Evolutionary conservation across 2,329 filamentous ascomycete genomes (phyloP).

Genomic region (Neopestalotiopsis rosae): DNA sequence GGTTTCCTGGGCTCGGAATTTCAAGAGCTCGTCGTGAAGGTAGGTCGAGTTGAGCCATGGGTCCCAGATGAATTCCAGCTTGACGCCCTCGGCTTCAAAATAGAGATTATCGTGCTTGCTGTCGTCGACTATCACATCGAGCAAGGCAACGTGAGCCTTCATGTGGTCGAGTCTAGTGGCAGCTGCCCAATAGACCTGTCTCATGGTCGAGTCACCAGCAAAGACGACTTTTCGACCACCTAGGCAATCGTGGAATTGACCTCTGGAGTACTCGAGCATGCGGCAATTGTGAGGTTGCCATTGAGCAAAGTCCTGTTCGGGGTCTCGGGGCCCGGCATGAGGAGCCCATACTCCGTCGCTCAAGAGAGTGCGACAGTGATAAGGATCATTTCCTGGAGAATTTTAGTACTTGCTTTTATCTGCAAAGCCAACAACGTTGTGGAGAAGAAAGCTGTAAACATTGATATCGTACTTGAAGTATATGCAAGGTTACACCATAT

Average conservation of each 20-base stretch:
- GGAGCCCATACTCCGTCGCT: slow-evolving; percentile 33
- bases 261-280: slow-evolving; percentile 57
- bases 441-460: neutral
- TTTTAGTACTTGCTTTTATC: neutral
- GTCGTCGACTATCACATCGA: slow-evolving; percentile 37
- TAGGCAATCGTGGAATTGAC: slow-evolving; percentile 60
- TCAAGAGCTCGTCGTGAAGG: slow-evolving; percentile 45
- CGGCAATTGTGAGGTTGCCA: slow-evolving; percentile 68
- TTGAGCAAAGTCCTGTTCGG: slow-evolving; percentile 40
- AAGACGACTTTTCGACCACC: slow-evolving; percentile 59
- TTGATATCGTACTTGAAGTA: neutral
- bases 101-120: slow-evolving; percentile 51
- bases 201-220: slow-evolving; percentile 63
- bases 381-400: slow-evolving; percentile 25
- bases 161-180: slow-evolving; percentile 51
- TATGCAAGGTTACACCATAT: neutral
- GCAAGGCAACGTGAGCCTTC: slow-evolving; percentile 40
- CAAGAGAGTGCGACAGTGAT: slow-evolving; percentile 32
- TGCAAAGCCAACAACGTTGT: neutral
- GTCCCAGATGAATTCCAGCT: slow-evolving; percentile 65
- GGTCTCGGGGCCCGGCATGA: slow-evolving; percentile 16
- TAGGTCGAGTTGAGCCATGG: slow-evolving; percentile 61
- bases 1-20: slow-evolving; percentile 35
- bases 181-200: slow-evolving; percentile 65
- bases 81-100: slow-evolving; percentile 49